These are phyloP conservation scores for Claviceps quebecensis DNA, from an alignment of 2,329 filamentous ascomycete species.

Conservation along the genomic window DNA sequence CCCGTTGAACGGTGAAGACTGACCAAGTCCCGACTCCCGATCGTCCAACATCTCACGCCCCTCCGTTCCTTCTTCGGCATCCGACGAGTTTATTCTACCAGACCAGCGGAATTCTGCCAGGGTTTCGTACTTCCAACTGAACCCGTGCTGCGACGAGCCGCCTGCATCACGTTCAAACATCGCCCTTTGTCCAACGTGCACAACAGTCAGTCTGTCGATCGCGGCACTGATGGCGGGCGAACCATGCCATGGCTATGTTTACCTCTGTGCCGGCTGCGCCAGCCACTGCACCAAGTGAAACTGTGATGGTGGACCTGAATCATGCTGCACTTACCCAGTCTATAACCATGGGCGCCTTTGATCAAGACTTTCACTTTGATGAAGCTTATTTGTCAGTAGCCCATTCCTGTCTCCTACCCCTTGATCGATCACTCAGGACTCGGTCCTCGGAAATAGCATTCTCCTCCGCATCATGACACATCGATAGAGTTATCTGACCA, in stretches of 20 bases:
- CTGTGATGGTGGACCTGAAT: slow-evolving; percentile 28
- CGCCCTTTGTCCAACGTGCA: background rate
- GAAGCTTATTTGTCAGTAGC: slow-evolving; percentile 40
- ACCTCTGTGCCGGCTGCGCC: slow-evolving; percentile 40
- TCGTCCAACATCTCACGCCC: background rate
- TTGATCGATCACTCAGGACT: background rate
- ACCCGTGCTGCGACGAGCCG: background rate
- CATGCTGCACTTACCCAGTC: slow-evolving; percentile 19
- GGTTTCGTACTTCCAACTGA: background rate
- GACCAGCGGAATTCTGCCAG: background rate
- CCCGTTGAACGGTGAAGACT: background rate
- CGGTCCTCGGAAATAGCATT: too few relatives aligned
- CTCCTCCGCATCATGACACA: too few relatives aligned
- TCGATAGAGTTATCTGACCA: background rate
- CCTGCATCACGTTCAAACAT: background rate
- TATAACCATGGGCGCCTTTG: slow-evolving; percentile 36
- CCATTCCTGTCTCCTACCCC: background rate
- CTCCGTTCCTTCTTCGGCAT: background rate
- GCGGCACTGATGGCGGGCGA: slow-evolving; percentile 18
- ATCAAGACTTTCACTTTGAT: slow-evolving; percentile 39
- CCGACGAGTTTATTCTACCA: background rate
- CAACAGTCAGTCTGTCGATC: too few relatives aligned
- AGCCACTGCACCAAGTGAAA: slow-evolving; percentile 29
- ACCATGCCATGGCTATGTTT: slow-evolving; percentile 44
- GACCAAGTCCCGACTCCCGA: too few relatives aligned